Percentiles rank a stretch among this genome's conserved stretches.
Evolutionary conservation across 257 asterid species (phyloP).

Genomic region (Jasminum sambac): DNA sequence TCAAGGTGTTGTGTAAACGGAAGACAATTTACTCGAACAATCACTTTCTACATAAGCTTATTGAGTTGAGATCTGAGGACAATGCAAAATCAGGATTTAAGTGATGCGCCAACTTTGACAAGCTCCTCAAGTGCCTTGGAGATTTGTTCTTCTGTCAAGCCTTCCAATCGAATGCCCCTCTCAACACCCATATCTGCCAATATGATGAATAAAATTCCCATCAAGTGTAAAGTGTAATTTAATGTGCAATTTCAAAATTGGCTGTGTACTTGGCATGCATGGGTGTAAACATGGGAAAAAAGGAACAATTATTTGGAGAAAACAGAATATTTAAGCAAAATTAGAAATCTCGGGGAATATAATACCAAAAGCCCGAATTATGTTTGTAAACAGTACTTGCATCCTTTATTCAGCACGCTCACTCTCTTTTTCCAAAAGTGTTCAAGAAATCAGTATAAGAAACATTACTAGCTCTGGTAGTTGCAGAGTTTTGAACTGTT

Average conservation of each 20-base stretch:
- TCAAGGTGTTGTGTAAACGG: neutral
- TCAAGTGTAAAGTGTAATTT: neutral
- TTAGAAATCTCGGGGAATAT: neutral
- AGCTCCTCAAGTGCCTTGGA: conserved; percentile 81
- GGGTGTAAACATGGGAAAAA: neutral
- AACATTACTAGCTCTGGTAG: neutral
- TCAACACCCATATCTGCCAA: conserved; percentile 71
- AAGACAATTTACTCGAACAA: neutral
- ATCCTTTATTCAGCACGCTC: neutral
- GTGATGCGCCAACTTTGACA: conserved; percentile 60
- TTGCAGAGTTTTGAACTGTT: neutral
- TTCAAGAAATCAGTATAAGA: neutral
- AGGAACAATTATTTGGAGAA: neutral
- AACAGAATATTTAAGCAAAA: neutral
- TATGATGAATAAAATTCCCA: neutral
- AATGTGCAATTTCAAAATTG: neutral
- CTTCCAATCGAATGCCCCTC: conserved; percentile 71
- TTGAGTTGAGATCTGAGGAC: neutral
- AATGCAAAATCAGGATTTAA: conserved; percentile 26
- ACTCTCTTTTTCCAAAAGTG: neutral
- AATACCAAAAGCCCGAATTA: neutral
- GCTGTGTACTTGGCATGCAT: neutral
- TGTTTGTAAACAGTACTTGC: neutral
- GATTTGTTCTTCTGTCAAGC: conserved; percentile 71
- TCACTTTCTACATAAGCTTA: neutral